Evolutionary conservation across 2,329 filamentous ascomycete species (phyloP).

Genomic region (Colletotrichum brevisporum): DNA sequence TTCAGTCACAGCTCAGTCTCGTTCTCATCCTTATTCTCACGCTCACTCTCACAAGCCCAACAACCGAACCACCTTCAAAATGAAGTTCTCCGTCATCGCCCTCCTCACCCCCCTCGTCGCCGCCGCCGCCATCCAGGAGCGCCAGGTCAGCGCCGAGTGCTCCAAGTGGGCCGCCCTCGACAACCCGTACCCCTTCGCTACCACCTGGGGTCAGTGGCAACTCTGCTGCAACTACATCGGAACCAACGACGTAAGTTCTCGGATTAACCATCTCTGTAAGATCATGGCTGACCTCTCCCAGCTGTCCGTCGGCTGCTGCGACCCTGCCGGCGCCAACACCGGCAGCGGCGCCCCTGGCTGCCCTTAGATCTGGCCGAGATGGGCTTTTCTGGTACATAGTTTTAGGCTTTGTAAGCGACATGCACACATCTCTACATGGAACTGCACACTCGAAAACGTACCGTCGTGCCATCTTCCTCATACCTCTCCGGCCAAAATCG

Average conservation of each 20-base stretch:
- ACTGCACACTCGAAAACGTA: background rate
- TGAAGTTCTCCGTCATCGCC: slow-evolving; percentile 9
- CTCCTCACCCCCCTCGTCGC: slow-evolving; percentile 4
- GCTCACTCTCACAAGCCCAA: no score
- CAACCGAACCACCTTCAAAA: background rate
- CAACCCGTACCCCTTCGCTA: slow-evolving; percentile 5
- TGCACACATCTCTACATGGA: background rate
- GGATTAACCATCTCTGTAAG: background rate
- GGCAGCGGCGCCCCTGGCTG: slow-evolving; percentile 14
- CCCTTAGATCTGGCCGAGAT: background rate
- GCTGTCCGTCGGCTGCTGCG: slow-evolving; percentile 17
- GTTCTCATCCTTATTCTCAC: background rate
- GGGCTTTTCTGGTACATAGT: background rate
- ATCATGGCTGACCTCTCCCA: background rate
- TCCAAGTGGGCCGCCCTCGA: slow-evolving; percentile 3
- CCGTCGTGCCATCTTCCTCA: background rate
- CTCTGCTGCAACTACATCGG: slow-evolving; percentile 8
- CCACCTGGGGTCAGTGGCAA: background rate
- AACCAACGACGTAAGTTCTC: background rate
- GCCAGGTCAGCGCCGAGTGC: slow-evolving; percentile 22
- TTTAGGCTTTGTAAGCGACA: background rate
- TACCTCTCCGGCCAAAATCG: slow-evolving; percentile 15
- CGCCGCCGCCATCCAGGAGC: slow-evolving; percentile 18
- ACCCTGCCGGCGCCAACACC: slow-evolving; percentile 4
- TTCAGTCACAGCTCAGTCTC: background rate